phyloP scores from a whole-genome alignment of 345 rosid genomes.

The Brassica juncea region DNA sequence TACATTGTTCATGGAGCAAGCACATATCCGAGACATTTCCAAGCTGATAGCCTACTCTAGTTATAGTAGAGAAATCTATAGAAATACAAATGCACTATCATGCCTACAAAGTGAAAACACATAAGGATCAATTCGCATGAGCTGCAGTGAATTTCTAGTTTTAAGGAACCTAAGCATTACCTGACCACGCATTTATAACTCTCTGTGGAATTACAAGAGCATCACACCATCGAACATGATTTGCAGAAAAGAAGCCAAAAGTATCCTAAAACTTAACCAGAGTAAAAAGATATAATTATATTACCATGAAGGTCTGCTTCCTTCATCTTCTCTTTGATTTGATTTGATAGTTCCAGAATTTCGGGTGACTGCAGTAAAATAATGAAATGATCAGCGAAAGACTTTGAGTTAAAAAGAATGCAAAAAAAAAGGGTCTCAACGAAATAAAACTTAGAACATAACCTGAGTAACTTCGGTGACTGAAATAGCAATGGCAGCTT shows the following conservation, averaged over 20 bases:
- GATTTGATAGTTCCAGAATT: slow-evolving; percentile 74
- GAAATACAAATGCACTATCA: background rate
- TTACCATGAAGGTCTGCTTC: slow-evolving; percentile 89
- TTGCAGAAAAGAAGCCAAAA: background rate
- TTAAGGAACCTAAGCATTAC: background rate
- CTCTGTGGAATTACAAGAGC: background rate
- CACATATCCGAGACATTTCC: background rate
- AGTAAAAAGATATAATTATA: background rate
- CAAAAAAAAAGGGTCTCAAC: background rate
- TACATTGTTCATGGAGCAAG: background rate
- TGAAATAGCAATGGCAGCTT: slow-evolving; percentile 98
- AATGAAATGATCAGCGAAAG: background rate
- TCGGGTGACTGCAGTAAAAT: slow-evolving; percentile 65
- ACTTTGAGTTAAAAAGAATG: background rate
- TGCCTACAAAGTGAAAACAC: background rate
- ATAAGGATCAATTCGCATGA: background rate
- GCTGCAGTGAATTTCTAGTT: slow-evolving; percentile 9
- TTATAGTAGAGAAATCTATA: background rate
- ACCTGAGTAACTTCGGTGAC: slow-evolving; percentile 99
- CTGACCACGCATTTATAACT: background rate
- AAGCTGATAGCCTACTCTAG: slow-evolving; percentile 18
- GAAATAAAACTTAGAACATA: slow-evolving; percentile 15
- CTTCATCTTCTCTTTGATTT: slow-evolving; percentile 89
- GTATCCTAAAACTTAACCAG: background rate
- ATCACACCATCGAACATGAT: background rate